Conservation (phyloP, 768 basidiomycete species). For the Suillus plorans region DNA sequence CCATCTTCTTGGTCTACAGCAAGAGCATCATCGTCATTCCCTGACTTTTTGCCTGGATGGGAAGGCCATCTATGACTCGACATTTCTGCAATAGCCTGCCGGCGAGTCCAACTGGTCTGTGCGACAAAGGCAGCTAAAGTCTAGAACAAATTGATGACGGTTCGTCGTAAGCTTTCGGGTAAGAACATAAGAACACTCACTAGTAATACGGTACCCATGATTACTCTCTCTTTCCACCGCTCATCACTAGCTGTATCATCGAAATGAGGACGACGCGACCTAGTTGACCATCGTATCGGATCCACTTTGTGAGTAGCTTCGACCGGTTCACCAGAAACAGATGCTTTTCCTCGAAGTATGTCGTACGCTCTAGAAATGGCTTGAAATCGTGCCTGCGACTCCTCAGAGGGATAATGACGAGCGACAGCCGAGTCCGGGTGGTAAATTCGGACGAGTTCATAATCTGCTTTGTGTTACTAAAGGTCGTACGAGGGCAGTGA, state of each 20-base stretch:
- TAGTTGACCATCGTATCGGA: slow-evolving; percentile 43
- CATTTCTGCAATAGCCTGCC: slow-evolving; percentile 25
- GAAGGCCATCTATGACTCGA: not conserved
- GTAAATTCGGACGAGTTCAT: slow-evolving; percentile 76
- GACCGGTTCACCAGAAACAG: slow-evolving; percentile 18
- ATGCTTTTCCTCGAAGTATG: slow-evolving; percentile 49
- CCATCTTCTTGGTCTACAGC: not conserved
- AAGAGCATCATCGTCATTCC: not conserved
- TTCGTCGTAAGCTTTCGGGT: not conserved
- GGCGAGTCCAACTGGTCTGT: slow-evolving; percentile 32
- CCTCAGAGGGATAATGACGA: slow-evolving; percentile 42
- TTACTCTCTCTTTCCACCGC: slow-evolving; percentile 63
- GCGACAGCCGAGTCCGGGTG: slow-evolving; percentile 67
- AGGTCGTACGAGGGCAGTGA: slow-evolving; percentile 1
- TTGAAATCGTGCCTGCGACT: slow-evolving; percentile 65
- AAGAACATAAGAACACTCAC: slow-evolving; percentile 32
- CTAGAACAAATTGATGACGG: slow-evolving; percentile 17
- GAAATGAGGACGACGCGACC: slow-evolving; percentile 42
- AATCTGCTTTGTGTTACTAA: slow-evolving; percentile 45
- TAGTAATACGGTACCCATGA: slow-evolving; percentile 53
- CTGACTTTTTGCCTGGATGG: not conserved
- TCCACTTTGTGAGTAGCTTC: slow-evolving; percentile 25
- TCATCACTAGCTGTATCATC: slow-evolving; percentile 51
- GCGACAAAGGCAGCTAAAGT: slow-evolving; percentile 33
- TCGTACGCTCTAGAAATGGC: slow-evolving; percentile 71